phyloP scores from a whole-genome alignment of 768 basidiomycete species.

The Sistotremastrum niveocremeum region DNA sequence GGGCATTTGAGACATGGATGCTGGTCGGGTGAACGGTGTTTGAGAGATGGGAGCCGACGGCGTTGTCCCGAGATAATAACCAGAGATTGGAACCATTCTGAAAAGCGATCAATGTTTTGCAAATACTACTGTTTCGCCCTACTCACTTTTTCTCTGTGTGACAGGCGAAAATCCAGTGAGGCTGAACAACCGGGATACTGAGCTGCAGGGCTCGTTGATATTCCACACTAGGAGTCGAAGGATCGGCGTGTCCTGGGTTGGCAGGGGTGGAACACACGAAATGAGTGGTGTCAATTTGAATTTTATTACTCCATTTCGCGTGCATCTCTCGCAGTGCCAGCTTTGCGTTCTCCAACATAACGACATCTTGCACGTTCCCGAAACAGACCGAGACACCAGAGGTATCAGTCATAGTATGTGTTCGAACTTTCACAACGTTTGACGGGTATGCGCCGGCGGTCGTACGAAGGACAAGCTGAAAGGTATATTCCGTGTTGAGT shows the following conservation, averaged over 20 bases:
- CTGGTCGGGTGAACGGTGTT: constrained; percentile 36
- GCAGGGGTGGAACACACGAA: constrained; percentile 92
- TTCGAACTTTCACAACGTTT: constrained; percentile 68
- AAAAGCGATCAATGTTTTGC: background rate
- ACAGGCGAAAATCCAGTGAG: constrained; percentile 90
- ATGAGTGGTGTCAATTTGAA: constrained; percentile 97
- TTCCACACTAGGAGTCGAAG: constrained; percentile 61
- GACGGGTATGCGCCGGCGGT: constrained; percentile 85
- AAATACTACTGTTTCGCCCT: too few relatives aligned
- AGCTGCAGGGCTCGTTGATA: constrained; percentile 93
- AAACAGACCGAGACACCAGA: constrained; percentile 93
- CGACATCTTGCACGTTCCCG: constrained; percentile 70
- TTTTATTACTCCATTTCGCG: constrained; percentile 82
- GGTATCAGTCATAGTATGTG: constrained; percentile 92
- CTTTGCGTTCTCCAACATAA: constrained; percentile 70
- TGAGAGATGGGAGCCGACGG: constrained; percentile 30
- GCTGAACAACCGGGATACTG: constrained; percentile 89
- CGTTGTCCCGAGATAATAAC: constrained; percentile 68
- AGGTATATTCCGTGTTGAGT: constrained; percentile 74
- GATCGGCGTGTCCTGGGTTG: constrained; percentile 26
- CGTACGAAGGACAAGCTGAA: constrained; percentile 89
- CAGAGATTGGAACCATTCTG: constrained; percentile 79
- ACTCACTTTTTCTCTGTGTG: constrained; percentile 71
- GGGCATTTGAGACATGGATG: constrained; percentile 65
- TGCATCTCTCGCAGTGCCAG: constrained; percentile 71